Evolutionary conservation across 164 flowering plant species (phyloP).

Genomic region (Taxillus chinensis): DNA sequence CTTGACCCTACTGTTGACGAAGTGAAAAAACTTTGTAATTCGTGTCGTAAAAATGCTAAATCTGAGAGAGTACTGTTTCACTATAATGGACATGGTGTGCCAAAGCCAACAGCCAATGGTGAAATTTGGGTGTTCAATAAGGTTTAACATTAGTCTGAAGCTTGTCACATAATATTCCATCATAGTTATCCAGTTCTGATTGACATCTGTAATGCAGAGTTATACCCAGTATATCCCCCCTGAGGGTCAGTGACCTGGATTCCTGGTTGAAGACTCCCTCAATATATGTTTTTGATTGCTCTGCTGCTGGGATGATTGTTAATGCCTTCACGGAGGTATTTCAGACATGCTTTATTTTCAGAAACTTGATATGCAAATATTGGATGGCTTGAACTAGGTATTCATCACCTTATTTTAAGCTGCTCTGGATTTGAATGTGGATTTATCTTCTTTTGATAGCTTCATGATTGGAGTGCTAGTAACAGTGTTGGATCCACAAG

Average conservation of each 20-base stretch:
- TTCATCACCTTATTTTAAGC: not conserved
- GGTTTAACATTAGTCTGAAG: constrained; percentile 25
- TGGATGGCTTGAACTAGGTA: not conserved
- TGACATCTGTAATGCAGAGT: constrained; percentile 36
- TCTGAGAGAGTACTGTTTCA: constrained; percentile 92
- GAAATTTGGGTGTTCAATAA: constrained; percentile 98
- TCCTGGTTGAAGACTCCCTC: constrained; percentile 97
- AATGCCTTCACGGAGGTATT: constrained; percentile 80
- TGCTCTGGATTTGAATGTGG: constrained; percentile 1
- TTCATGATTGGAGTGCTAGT: constrained; percentile 48
- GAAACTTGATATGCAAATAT: not conserved
- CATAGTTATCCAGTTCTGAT: constrained; percentile 3
- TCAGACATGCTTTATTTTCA: not conserved
- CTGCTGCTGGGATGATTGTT: constrained; percentile 92
- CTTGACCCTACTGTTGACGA: constrained; percentile 94
- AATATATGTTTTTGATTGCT: constrained; percentile 95
- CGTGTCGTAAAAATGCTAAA: constrained; percentile 84
- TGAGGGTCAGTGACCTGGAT: constrained; percentile 85
- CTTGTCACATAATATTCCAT: not conserved
- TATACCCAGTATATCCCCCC: constrained; percentile 90
- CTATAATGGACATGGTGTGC: constrained; percentile 98
- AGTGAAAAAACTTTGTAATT: constrained; percentile 83
- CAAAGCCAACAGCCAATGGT: constrained; percentile 90
- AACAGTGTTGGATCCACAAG: constrained; percentile 42
- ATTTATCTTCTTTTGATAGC: constrained; percentile 29